phyloP scores from a whole-genome alignment of 257 asterid species.

The Solanum chiquidenum region DNA sequence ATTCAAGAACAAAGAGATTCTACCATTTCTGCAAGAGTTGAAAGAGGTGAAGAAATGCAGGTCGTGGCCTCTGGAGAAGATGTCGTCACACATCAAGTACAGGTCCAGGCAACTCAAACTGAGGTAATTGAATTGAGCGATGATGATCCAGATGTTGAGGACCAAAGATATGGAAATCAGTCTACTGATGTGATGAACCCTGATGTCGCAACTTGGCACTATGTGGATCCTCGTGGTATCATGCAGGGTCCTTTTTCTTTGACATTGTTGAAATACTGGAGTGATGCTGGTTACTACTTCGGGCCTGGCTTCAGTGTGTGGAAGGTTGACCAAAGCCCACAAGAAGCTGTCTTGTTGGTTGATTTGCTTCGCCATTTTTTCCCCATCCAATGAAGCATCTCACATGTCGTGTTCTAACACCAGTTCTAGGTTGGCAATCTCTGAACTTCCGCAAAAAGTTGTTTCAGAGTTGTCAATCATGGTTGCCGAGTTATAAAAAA shows the following conservation, averaged over 20 bases:
- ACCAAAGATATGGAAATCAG: not conserved
- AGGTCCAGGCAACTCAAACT: not conserved
- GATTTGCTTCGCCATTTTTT: slow-evolving; percentile 23
- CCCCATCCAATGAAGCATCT: not conserved
- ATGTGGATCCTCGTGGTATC: slow-evolving; percentile 54
- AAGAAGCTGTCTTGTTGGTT: slow-evolving; percentile 27
- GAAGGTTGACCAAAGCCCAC: slow-evolving; percentile 28
- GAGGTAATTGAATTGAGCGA: slow-evolving; percentile 50
- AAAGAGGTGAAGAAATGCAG: not conserved
- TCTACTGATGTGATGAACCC: not conserved
- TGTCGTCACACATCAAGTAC: not conserved
- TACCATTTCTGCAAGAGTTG: not conserved
- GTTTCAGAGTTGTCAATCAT: not conserved
- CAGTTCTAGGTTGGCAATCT: not conserved
- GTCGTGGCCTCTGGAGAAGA: not conserved
- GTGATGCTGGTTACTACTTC: slow-evolving; percentile 41
- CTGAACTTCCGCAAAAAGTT: not conserved
- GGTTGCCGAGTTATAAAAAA: not conserved
- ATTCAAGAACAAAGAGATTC: not conserved
- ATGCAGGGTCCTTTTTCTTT: slow-evolving; percentile 67
- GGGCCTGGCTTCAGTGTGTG: slow-evolving; percentile 41
- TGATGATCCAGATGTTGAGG: slow-evolving; percentile 30
- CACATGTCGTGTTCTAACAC: not conserved
- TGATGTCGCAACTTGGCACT: slow-evolving; percentile 32
- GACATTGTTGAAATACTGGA: slow-evolving; percentile 33